Conservation (phyloP, 352 stramenopile genomes). For the Globisporangium recalcitrans region DNA sequence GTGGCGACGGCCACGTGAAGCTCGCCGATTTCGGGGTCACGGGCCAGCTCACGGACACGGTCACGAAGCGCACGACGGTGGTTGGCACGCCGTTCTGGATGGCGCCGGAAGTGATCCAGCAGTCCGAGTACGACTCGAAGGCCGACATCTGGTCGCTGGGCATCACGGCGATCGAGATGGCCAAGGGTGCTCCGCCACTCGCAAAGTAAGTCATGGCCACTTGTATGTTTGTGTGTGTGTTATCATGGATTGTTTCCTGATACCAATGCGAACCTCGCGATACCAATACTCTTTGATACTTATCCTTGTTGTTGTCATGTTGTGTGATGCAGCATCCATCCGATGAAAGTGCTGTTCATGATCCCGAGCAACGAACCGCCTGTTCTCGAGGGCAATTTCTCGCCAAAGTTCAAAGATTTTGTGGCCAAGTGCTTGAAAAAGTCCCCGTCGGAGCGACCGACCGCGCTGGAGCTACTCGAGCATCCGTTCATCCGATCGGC, state of each 20-base stretch:
- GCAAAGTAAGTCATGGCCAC: constrained; percentile 76
- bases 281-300: not conserved
- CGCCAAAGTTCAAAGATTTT: constrained; percentile 85
- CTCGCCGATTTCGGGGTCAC: constrained; percentile 87
- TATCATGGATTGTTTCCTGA: not conserved
- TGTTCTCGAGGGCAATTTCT: constrained; percentile 73
- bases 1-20: constrained; percentile 74
- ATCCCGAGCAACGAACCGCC: constrained; percentile 94
- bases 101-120: constrained; percentile 85
- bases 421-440: constrained; percentile 87
- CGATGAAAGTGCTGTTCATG: constrained; percentile 98
- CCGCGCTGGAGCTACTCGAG: constrained; percentile 72
- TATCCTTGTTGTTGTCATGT: not conserved
- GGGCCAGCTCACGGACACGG: constrained; percentile 94
- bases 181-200: constrained; percentile 94
- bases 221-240: too few relatives aligned
- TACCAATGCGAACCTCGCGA: not conserved
- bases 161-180: constrained; percentile 99
- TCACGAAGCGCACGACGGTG: constrained; percentile 97
- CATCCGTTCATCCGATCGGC: constrained; percentile 81
- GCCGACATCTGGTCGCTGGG: constrained; percentile 98
- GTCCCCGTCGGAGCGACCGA: constrained; percentile 75
- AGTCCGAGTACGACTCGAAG: constrained; percentile 93
- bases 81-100: constrained; percentile 99
- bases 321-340: constrained; percentile 87